These are phyloP conservation scores for Aspergillus ochraceus DNA, from an alignment of 2,329 filamentous ascomycete genomes.

Conservation along the genomic window DNA sequence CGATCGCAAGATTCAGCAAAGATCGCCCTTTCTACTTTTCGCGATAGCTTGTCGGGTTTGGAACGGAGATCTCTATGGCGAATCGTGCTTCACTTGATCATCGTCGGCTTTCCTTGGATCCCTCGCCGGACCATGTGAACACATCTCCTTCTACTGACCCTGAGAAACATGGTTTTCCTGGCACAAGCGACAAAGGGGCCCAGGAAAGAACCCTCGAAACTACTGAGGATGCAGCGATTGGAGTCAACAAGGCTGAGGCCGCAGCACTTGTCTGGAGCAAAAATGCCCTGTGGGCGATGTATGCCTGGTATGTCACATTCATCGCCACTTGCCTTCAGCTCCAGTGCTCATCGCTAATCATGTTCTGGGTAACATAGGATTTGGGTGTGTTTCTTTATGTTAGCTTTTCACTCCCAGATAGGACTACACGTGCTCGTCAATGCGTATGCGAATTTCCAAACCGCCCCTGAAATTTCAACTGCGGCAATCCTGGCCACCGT, in stretches of 20 bases:
- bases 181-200: not conserved
- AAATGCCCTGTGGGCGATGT: constrained; percentile 29
- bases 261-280: constrained; percentile 48
- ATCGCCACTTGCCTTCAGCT: too few relatives aligned
- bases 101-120: not conserved
- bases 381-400: constrained; percentile 49
- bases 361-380: constrained; percentile 33
- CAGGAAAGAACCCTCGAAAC: not conserved
- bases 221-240: not conserved
- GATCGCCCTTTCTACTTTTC: not conserved
- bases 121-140: not conserved
- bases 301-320: not conserved
- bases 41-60: not conserved
- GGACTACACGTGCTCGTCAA: constrained; percentile 48
- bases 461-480: constrained; percentile 52
- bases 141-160: not conserved
- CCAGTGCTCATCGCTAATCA: too few relatives aligned
- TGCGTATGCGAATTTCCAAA: constrained; percentile 53
- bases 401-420: constrained; percentile 46
- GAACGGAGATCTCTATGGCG: not conserved
- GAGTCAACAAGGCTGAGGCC: constrained; percentile 14
- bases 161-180: not conserved
- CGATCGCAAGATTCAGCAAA: not conserved
- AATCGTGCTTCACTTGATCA: not conserved
- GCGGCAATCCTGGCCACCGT: constrained; percentile 57